Evolutionary conservation across 2,329 filamentous ascomycete genomes (phyloP).

Genomic region (Cercospora berteroae): DNA sequence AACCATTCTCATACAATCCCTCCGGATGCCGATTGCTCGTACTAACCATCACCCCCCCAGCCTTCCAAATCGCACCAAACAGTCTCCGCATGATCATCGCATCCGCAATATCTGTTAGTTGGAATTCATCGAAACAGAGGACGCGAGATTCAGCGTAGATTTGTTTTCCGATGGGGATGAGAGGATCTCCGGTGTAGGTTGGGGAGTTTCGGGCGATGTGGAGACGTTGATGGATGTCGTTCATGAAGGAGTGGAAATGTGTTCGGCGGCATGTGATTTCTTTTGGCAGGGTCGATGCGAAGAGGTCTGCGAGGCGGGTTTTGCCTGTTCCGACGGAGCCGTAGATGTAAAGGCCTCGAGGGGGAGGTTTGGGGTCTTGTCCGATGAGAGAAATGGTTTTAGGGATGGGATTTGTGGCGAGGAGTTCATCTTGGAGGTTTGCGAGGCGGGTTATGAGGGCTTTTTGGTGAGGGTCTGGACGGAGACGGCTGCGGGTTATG

Average conservation of each 20-base stretch:
- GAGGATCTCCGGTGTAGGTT: slow-evolving; percentile 55
- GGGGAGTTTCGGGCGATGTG: slow-evolving; percentile 34
- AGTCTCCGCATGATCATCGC: slow-evolving; percentile 74
- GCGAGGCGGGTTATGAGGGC: slow-evolving; percentile 27
- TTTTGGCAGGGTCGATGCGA: slow-evolving; percentile 66
- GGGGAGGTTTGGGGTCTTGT: background rate
- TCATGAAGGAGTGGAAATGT: slow-evolving; percentile 82
- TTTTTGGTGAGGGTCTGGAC: slow-evolving; percentile 24
- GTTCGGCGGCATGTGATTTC: slow-evolving; percentile 52
- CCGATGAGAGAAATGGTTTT: background rate
- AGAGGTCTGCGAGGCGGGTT: slow-evolving; percentile 71
- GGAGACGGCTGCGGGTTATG: slow-evolving; percentile 22
- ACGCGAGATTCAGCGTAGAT: slow-evolving; percentile 69
- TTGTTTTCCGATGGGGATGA: slow-evolving; percentile 69
- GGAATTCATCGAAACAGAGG: slow-evolving; percentile 76
- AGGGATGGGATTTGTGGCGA: slow-evolving; percentile 7
- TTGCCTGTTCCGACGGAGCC: slow-evolving; percentile 78
- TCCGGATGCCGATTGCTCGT: slow-evolving; percentile 79
- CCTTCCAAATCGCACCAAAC: slow-evolving; percentile 71
- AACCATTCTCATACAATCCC: slow-evolving; percentile 44
- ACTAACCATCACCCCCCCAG: slow-evolving; percentile 72
- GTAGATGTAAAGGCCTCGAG: slow-evolving; percentile 65
- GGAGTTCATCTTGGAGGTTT: slow-evolving; percentile 26
- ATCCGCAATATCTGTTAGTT: slow-evolving; percentile 72
- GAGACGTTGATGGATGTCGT: slow-evolving; percentile 63